phyloP scores from a whole-genome alignment of 2,329 filamentous ascomycete genomes.

The Colletotrichum tanaceti region DNA sequence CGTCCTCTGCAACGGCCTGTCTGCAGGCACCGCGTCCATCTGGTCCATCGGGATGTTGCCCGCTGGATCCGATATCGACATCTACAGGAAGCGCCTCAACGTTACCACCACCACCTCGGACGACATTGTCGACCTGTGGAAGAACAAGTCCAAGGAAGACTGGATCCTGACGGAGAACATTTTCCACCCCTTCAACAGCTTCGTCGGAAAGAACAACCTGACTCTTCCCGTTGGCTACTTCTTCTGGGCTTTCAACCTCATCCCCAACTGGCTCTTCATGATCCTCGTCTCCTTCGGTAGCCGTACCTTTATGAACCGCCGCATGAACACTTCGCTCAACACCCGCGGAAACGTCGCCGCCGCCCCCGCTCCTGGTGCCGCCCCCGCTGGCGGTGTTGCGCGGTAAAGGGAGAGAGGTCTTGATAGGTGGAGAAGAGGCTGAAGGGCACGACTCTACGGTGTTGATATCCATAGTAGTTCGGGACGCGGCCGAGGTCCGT shows the following conservation, averaged over 20 bases:
- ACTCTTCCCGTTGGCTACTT: conserved; percentile 74
- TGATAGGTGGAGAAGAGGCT: conserved; percentile 8
- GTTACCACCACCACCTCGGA: conserved; percentile 74
- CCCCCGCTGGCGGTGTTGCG: conserved; percentile 22
- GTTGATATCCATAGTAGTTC: conserved; percentile 7
- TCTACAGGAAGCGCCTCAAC: conserved; percentile 76
- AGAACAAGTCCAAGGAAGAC: conserved; percentile 59
- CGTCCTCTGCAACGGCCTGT: conserved; percentile 81
- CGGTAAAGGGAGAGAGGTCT: conserved; percentile 8
- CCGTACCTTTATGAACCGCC: conserved; percentile 74
- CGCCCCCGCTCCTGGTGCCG: conserved; percentile 18
- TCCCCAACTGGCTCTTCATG: conserved; percentile 84
- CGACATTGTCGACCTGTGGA: conserved; percentile 70
- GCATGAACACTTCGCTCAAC: conserved; percentile 41
- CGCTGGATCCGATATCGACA: conserved; percentile 70
- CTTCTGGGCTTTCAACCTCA: conserved; percentile 73
- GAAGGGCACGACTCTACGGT: conserved; percentile 10
- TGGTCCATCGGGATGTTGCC: conserved; percentile 77
- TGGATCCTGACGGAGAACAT: conserved; percentile 67
- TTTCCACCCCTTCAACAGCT: conserved; percentile 82
- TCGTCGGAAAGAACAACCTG: conserved; percentile 70
- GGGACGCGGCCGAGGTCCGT: not conserved
- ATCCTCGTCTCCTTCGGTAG: conserved; percentile 78
- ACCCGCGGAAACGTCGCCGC: conserved; percentile 18
- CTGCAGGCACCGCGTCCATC: conserved; percentile 70